A percentile compares a stretch with the other conserved stretches of the same genome.
phyloP scores from a whole-genome alignment of 495 filamentous ascomycete species.

The Daldinia caldariorum region DNA sequence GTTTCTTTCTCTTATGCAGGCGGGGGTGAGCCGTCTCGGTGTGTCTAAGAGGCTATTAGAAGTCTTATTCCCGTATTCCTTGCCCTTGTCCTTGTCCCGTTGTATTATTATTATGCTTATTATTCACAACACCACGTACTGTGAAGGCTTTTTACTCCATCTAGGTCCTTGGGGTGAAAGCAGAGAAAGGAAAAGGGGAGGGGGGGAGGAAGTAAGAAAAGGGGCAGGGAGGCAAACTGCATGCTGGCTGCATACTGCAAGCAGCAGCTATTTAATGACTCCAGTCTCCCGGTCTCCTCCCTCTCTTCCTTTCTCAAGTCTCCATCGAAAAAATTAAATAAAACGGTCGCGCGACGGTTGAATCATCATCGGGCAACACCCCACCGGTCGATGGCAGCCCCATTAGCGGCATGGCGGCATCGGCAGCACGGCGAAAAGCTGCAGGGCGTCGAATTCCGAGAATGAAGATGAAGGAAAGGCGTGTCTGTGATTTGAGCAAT shows the following conservation, averaged over 20 bases:
- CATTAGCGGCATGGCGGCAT: constrained; percentile 18
- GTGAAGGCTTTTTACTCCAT: neutral
- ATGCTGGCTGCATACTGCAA: constrained; percentile 7
- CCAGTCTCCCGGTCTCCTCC: neutral
- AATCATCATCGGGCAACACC: constrained; percentile 28
- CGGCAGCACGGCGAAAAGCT: constrained; percentile 19
- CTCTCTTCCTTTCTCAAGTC: neutral
- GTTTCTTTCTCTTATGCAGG: constrained; percentile 28
- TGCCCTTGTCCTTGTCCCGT: constrained; percentile 17
- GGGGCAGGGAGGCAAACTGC: constrained; percentile 33
- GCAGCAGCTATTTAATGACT: constrained; percentile 3
- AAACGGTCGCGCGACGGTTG: neutral
- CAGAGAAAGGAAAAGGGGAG: neutral
- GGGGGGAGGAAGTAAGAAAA: constrained; percentile 13
- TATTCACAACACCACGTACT: constrained; percentile 28
- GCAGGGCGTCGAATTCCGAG: constrained; percentile 30
- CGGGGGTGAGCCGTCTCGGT: constrained; percentile 46
- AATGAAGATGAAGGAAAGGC: constrained; percentile 5
- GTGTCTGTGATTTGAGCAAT: constrained; percentile 39
- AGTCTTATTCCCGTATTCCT: constrained; percentile 12
- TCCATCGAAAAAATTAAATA: constrained; percentile 1
- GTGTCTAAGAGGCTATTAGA: constrained; percentile 38
- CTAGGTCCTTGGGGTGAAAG: neutral
- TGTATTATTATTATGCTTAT: constrained; percentile 45
- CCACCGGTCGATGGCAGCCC: constrained; percentile 32